Percentiles rank a stretch among this genome's conserved stretches.
Conservation (phyloP, 306 rosid genomes). For the Cicer judaicum region DNA sequence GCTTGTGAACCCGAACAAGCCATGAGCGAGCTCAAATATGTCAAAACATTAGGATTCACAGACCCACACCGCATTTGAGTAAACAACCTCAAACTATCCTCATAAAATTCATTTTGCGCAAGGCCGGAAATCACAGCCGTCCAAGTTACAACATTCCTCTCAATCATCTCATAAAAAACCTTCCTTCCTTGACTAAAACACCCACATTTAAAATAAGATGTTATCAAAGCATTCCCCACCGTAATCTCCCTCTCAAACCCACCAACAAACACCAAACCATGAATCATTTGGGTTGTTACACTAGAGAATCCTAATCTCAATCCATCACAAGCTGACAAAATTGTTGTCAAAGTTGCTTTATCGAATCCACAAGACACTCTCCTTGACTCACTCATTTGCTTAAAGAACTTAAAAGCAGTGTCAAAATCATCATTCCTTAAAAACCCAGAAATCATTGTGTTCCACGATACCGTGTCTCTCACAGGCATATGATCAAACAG, state of each 20-base stretch:
- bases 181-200: constrained; percentile 61
- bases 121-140: constrained; percentile 90
- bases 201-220: constrained; percentile 71
- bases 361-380: constrained; percentile 56
- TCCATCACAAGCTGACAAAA: constrained; percentile 76
- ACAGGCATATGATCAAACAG: constrained; percentile 68
- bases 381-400: constrained; percentile 50
- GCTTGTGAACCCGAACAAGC: constrained; percentile 90
- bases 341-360: constrained; percentile 73
- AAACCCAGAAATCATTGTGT: constrained; percentile 69
- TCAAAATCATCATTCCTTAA: constrained; percentile 54
- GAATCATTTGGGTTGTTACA: constrained; percentile 59
- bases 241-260: constrained; percentile 70
- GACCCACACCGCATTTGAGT: constrained; percentile 58
- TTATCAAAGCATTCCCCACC: constrained; percentile 83
- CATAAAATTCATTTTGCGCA: constrained; percentile 60
- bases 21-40: constrained; percentile 74
- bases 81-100: constrained; percentile 61
- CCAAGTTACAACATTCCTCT: constrained; percentile 88
- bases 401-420: constrained; percentile 59
- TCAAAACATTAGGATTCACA: constrained; percentile 76
- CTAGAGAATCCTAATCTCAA: constrained; percentile 25
- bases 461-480: constrained; percentile 82
- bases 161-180: constrained; percentile 76
- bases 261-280: constrained; percentile 65